These are phyloP conservation scores for Blastomyces parvus DNA, from an alignment of 2,329 filamentous ascomycete genomes.

Conservation along the genomic window DNA sequence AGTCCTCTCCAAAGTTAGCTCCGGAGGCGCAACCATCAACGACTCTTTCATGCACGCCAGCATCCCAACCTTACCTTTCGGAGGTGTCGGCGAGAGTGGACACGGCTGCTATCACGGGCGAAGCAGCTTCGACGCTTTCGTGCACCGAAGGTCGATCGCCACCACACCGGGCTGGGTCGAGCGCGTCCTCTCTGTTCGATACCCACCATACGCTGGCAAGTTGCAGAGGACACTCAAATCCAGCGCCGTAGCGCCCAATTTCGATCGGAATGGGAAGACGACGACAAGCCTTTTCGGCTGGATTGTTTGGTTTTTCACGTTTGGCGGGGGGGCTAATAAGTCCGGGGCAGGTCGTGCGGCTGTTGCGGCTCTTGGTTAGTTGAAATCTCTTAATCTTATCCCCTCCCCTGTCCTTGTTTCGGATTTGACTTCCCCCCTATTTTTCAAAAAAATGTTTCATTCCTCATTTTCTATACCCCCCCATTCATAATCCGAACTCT, in stretches of 20 bases:
- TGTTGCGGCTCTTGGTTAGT: slow-evolving; percentile 34
- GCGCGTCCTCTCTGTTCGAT: slow-evolving; percentile 46
- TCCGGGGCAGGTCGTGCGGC: slow-evolving; percentile 29
- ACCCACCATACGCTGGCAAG: slow-evolving; percentile 53
- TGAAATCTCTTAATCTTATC: slow-evolving; percentile 5
- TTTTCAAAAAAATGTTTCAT: background rate
- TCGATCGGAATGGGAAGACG: slow-evolving; percentile 48
- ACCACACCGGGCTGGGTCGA: slow-evolving; percentile 54
- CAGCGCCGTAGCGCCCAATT: slow-evolving; percentile 47
- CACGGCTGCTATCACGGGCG: slow-evolving; percentile 68
- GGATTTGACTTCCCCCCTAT: background rate
- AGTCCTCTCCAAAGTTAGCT: slow-evolving; percentile 55
- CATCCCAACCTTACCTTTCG: slow-evolving; percentile 65
- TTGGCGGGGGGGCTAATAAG: slow-evolving; percentile 34
- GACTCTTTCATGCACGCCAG: slow-evolving; percentile 59
- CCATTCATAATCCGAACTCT: background rate
- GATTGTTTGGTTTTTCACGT: slow-evolving; percentile 32
- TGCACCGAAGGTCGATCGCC: slow-evolving; percentile 50
- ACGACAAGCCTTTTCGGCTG: slow-evolving; percentile 27
- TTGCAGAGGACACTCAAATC: slow-evolving; percentile 43
- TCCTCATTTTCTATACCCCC: slow-evolving; percentile 12
- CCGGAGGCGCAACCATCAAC: slow-evolving; percentile 53
- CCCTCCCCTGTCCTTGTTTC: background rate
- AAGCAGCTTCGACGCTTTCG: slow-evolving; percentile 55
- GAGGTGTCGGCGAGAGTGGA: slow-evolving; percentile 72